Evolutionary conservation across 345 rosid genomes (phyloP).

Genomic region (Salix arbutifolia): DNA sequence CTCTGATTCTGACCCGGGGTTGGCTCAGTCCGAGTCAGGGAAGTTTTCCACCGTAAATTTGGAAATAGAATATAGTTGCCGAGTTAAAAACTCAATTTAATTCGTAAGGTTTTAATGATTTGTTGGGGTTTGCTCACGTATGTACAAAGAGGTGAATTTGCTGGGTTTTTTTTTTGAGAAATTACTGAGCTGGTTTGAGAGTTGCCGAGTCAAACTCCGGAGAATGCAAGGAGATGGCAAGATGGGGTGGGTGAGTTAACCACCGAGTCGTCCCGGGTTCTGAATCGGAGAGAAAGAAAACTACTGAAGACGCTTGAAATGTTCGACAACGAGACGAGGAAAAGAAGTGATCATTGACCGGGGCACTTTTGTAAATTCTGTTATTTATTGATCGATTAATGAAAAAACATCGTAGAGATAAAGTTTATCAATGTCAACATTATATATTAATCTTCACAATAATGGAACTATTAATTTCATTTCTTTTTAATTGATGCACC

Average conservation of each 20-base stretch:
- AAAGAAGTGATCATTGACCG: background rate
- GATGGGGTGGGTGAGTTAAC: slow-evolving; percentile 7
- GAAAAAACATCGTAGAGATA: background rate
- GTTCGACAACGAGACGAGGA: background rate
- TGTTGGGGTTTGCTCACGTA: background rate
- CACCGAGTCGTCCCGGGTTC: slow-evolving; percentile 31
- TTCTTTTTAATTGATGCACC: background rate
- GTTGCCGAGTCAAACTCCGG: background rate
- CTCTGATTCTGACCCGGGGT: slow-evolving; percentile 33
- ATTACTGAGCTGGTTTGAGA: background rate
- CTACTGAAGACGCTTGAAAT: background rate
- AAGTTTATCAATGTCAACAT: background rate
- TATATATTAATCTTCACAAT: background rate
- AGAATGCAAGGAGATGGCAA: slow-evolving; percentile 13
- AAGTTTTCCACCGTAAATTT: background rate
- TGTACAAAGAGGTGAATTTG: slow-evolving; percentile 1
- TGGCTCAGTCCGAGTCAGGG: slow-evolving; percentile 13
- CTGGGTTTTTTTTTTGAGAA: background rate
- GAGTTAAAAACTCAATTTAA: background rate
- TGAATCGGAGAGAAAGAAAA: background rate
- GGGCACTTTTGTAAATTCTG: slow-evolving; percentile 11
- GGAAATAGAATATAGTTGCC: background rate
- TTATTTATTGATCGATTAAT: slow-evolving; percentile 14
- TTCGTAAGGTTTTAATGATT: background rate
- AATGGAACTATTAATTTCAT: background rate